phyloP scores from a whole-genome alignment of 345 rosid genomes.

The Alliaria petiolata region DNA sequence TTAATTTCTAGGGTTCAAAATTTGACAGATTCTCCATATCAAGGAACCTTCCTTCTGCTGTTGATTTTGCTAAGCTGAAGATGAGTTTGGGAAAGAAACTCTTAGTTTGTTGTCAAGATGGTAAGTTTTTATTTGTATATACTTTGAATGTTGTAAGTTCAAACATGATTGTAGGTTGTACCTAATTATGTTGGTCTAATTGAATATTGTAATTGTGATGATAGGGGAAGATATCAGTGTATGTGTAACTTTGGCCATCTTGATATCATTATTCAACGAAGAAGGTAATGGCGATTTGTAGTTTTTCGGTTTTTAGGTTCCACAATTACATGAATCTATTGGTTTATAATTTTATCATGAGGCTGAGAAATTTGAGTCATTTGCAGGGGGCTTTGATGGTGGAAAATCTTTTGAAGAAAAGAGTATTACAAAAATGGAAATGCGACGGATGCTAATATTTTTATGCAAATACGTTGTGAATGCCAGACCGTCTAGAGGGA shows the following conservation, averaged over 20 bases:
- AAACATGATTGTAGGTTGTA: background rate
- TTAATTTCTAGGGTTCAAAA: constrained; percentile 69
- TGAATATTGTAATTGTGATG: constrained; percentile 3
- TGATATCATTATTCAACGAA: constrained; percentile 55
- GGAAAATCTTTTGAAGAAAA: constrained; percentile 46
- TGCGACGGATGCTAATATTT: constrained; percentile 68
- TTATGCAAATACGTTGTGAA: constrained; percentile 62
- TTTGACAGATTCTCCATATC: constrained; percentile 64
- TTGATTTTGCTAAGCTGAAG: constrained; percentile 50
- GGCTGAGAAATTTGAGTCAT: background rate
- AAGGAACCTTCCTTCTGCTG: constrained; percentile 58
- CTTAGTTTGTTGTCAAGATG: constrained; percentile 75
- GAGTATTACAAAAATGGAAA: constrained; percentile 58
- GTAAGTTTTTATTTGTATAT: constrained; percentile 39
- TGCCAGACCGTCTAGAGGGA: constrained; percentile 89
- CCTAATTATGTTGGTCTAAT: background rate
- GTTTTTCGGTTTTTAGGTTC: background rate
- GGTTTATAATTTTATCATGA: too few relatives aligned
- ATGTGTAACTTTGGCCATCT: constrained; percentile 77
- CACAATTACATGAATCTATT: too few relatives aligned
- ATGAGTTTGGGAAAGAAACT: constrained; percentile 54
- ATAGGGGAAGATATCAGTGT: constrained; percentile 90
- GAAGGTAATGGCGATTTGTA: constrained; percentile 45
- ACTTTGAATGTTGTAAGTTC: background rate
- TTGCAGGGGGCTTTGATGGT: constrained; percentile 54